Base-by-base conservation (phyloP, 2,329 filamentous ascomycete species). In the Ascochyta rabiei region DNA sequence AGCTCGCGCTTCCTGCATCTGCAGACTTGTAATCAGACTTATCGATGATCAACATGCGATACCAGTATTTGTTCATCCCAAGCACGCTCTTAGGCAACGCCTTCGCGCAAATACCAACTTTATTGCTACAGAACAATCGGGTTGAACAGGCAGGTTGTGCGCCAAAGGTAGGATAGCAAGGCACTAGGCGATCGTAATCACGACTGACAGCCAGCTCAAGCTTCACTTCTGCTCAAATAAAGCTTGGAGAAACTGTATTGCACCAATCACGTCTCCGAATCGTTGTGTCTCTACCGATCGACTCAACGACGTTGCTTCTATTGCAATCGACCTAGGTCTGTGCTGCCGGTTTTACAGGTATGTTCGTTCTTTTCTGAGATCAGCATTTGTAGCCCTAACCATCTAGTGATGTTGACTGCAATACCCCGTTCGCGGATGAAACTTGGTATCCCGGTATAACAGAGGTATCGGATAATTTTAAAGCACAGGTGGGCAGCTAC, bases 301-400 rank as follows among this genome's bases (percentile, higher is more conserved):
- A 12, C 47, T 58, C 10, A 55, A 55, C 19, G 13, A 55, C 26
- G 56, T 58, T 41, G 28, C 19, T 16, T 58, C 47, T 8, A 55
- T 58, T 37, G 43, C 33, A 19, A 39, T 58, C n/a, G n/a, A n/a
- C n/a, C n/a, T n/a, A n/a, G n/a, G n/a, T n/a, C n/a, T n/a, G n/a
- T n/a, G n/a, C n/a, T 55, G 47, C 40, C 10, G 21, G 19, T 55
- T 58, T 26, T 58, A 55, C 18, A 52, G 28, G 56, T 55, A 46
- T 28, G 28, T 58, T 4, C 8, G 24, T 4, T 53, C 23, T 51
- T 45, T 16, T 48, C 1, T 19, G 4, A 37, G 23, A 34, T 52
- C 2, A 23, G 39, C 16, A 38, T 19, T 42, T n/a, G 18, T 18
- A 15, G 18, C 18, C 16, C 37, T 39, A 39, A 39, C 37, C 9